A percentile compares a stretch with the other conserved stretches of the same genome.
Evolutionary conservation across 371 early-diverging fungal species (phyloP).

Genomic region (Ordospora colligata): DNA sequence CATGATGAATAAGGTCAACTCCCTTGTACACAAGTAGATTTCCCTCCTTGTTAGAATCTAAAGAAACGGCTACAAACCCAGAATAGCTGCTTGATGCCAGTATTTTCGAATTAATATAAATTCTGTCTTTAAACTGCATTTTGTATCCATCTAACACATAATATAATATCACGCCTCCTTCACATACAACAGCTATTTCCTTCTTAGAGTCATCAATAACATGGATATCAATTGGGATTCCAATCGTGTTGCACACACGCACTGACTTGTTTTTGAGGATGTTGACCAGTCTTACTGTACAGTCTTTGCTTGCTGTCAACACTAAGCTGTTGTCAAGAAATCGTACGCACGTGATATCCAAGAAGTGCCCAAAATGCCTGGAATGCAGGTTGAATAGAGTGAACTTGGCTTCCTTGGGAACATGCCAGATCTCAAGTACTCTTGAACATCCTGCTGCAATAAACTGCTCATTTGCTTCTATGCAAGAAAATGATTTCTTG

Average conservation of each 20-base stretch:
- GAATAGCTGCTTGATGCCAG: not conserved
- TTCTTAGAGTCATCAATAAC: not conserved
- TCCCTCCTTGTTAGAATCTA: not conserved
- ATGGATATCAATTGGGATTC: constrained; percentile 10
- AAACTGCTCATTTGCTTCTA: constrained; percentile 3
- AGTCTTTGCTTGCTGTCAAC: constrained; percentile 27
- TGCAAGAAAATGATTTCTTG: not conserved
- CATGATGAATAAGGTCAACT: constrained; percentile 11
- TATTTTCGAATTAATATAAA: not conserved
- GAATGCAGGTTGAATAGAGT: constrained; percentile 14
- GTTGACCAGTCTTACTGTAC: constrained; percentile 25
- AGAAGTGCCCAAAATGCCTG: constrained; percentile 15
- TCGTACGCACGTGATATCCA: not conserved
- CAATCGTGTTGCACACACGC: not conserved
- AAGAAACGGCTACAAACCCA: not conserved
- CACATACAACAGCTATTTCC: constrained; percentile 7
- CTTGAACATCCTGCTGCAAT: constrained; percentile 14
- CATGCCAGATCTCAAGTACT: constrained; percentile 42
- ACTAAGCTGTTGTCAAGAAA: constrained; percentile 15
- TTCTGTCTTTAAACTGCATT: not conserved
- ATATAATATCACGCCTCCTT: not conserved
- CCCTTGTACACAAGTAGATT: constrained; percentile 8
- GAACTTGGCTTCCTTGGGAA: constrained; percentile 42
- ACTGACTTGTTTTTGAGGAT: not conserved
- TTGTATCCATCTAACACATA: not conserved